phyloP scores from a whole-genome alignment of 306 rosid genomes.

The Canavalia gladiata region DNA sequence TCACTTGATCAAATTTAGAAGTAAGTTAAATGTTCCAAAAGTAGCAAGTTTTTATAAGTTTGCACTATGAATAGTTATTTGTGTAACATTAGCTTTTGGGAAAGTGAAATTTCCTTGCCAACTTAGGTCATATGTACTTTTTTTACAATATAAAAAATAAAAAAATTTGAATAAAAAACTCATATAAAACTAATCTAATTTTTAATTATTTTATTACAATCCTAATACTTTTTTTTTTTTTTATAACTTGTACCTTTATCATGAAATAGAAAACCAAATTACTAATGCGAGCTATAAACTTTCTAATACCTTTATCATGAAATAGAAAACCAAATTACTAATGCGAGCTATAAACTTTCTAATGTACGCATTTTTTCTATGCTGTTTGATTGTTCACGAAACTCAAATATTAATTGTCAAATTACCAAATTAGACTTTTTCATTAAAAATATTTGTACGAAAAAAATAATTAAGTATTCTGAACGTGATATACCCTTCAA shows the following conservation, averaged over 20 bases:
- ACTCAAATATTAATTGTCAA: neutral
- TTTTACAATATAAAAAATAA: no score
- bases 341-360: neutral
- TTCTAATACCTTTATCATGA: neutral
- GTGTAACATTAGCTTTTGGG: neutral
- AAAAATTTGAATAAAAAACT: no score
- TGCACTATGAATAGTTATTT: neutral
- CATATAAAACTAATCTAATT: no score
- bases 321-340: no score
- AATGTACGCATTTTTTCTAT: neutral
- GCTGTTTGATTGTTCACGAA: neutral
- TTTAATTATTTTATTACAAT: no score
- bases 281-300: neutral
- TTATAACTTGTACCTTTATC: no score
- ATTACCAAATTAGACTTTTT: neutral
- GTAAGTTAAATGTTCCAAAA: neutral
- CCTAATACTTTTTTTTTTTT: no score
- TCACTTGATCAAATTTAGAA: neutral
- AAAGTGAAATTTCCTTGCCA: neutral
- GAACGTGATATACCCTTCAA: neutral
- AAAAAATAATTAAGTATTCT: neutral
- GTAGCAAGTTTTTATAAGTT: neutral
- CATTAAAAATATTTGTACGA: neutral
- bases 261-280: no score
- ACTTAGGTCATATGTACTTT: neutral